Percentiles rank a stretch among this genome's conserved stretches.
Evolutionary conservation across 495 filamentous ascomycete genomes (phyloP).

Genomic region (Parathielavia hyrcaniae): DNA sequence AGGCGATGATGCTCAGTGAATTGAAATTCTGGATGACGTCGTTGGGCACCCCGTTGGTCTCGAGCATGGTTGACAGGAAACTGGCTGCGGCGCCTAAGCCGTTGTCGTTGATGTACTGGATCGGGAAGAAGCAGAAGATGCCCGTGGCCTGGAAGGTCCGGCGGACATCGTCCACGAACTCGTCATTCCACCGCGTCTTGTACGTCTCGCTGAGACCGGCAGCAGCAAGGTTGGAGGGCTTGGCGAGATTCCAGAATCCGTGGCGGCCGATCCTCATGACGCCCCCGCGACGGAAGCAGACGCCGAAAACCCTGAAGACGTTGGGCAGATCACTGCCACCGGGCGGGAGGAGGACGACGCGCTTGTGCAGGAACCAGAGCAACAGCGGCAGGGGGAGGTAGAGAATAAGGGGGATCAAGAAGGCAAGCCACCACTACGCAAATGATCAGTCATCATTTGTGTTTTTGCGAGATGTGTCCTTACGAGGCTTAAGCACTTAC

Average conservation of each 20-base stretch:
- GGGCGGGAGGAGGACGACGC: slow-evolving; percentile 45
- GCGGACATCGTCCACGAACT: slow-evolving; percentile 53
- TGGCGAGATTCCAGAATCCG: slow-evolving; percentile 60
- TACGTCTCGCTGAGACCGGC: slow-evolving; percentile 38
- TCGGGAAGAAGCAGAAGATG: slow-evolving; percentile 60
- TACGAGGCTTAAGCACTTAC: slow-evolving; percentile 14
- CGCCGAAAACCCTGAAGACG: slow-evolving; percentile 49
- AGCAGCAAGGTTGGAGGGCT: slow-evolving; percentile 52
- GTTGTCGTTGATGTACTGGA: slow-evolving; percentile 60
- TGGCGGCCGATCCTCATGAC: slow-evolving; percentile 47
- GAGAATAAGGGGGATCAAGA: slow-evolving; percentile 59
- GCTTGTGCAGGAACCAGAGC: slow-evolving; percentile 48
- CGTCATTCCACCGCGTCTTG: slow-evolving; percentile 44
- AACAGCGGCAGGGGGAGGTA: slow-evolving; percentile 53
- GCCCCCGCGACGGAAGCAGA: slow-evolving; percentile 52
- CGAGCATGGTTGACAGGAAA: slow-evolving; percentile 56
- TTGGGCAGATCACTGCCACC: slow-evolving; percentile 49
- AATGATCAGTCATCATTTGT: background rate
- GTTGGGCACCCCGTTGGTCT: slow-evolving; percentile 64
- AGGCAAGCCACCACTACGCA: slow-evolving; percentile 60
- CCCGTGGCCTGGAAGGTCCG: slow-evolving; percentile 54
- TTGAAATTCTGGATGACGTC: slow-evolving; percentile 75
- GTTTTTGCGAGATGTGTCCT: no score
- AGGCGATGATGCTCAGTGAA: slow-evolving; percentile 62
- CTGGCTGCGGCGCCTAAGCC: slow-evolving; percentile 42